Evolutionary conservation across 192 early-diverging fungal genomes (phyloP), one percentile per base, ranked within the genome.

Genomic region (Helicostylum pulchrum): DNA sequence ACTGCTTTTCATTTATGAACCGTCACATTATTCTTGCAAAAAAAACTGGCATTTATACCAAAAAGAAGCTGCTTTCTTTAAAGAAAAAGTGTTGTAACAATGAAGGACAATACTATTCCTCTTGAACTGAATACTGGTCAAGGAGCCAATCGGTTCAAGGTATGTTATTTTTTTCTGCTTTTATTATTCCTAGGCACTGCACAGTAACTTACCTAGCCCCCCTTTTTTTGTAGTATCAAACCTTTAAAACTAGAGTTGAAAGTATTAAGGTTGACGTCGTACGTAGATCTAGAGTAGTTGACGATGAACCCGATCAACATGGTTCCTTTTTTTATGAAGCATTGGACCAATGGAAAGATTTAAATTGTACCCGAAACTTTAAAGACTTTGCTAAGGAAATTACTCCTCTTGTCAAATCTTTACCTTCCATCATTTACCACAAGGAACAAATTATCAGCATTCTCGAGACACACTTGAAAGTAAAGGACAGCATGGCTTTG

Each of bases 361-460:
- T 94, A n/a, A 97, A 99, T 75, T 80, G 89, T 63, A 95, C 97
- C 4, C 80, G 76, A 34, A 83, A 90, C 55, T 99, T 92, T 71
- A 81, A 80, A 7, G 76, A 74, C 12, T 93, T 98, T 70, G 67
- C 78, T 19, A 76, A 80, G 12, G 88, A 91, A 7, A 78, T 96
- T 21, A 75, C 74, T 47, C 74, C 78, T 26, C 78, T 84, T 57
- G 76, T 83, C 58, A 80, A 88, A 68, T 90, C 91, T 11, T 78
- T 99, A 14, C 86, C 93, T n/a, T 87, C 91, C 67, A 78, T 99
- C 19, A 78, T 99, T 7, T 92, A 94, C 70, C 93, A 99, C 73
- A 94, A 96, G 68, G 83, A 89, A 5, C 71, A 77, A 17, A 88
- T 99, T 44, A 78, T 91, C 0, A 73, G 79, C 1, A 60, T 84